Evolutionary conservation across 495 filamentous ascomycete species (phyloP).

Genomic region (Aspergillus cristatus): DNA sequence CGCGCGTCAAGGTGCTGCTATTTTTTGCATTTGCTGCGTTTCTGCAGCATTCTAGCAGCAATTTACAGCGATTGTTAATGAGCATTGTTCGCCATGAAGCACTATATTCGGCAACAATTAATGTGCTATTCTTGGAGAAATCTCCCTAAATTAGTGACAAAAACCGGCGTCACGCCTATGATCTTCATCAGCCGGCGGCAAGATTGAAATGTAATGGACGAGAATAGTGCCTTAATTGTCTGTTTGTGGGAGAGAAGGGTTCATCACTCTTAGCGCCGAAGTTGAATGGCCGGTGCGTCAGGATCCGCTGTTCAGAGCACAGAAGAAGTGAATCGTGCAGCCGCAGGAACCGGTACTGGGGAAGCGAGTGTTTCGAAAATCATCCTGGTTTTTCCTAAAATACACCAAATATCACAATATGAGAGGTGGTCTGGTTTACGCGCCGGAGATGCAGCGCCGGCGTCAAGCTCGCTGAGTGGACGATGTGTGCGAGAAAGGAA

Average conservation of each 20-base stretch:
- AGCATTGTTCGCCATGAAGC: no score
- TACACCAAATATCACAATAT: slow-evolving; percentile 4
- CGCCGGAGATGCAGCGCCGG: slow-evolving; percentile 16
- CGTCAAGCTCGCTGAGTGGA: slow-evolving; percentile 18
- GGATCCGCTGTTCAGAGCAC: not conserved
- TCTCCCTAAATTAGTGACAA: slow-evolving; percentile 10
- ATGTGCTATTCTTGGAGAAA: slow-evolving; percentile 20
- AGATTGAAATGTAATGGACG: not conserved
- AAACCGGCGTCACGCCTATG: not conserved
- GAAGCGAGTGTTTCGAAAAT: slow-evolving; percentile 8
- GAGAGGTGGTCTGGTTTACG: slow-evolving; percentile 18
- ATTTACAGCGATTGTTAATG: no score
- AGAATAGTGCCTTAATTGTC: not conserved
- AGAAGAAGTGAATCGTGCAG: slow-evolving; percentile 1
- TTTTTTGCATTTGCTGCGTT: slow-evolving; percentile 31
- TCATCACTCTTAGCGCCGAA: not conserved
- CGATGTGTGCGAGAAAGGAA: not conserved
- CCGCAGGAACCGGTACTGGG: not conserved
- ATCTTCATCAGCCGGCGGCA: not conserved
- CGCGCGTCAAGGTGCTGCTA: slow-evolving; percentile 40
- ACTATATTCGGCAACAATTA: slow-evolving; percentile 35
- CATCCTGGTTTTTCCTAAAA: slow-evolving; percentile 13
- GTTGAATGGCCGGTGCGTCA: not conserved
- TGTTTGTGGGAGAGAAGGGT: not conserved
- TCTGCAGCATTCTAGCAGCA: no score